These are phyloP conservation scores for Ambrosia trifida DNA, from an alignment of 129 eudicot genomes.

Conservation along the genomic window DNA sequence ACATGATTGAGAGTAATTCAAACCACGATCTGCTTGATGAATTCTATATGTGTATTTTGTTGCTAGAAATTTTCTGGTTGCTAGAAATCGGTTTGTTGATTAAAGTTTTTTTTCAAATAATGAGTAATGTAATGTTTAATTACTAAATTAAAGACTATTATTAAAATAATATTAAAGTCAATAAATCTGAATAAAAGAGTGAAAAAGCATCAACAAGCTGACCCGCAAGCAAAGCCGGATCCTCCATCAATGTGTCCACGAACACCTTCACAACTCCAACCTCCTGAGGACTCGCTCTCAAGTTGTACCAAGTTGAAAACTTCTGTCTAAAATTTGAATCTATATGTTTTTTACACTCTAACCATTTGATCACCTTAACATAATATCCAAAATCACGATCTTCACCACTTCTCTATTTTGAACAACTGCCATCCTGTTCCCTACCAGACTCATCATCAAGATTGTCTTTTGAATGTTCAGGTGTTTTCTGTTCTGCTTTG, in stretches of 20 bases:
- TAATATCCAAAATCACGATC: slow-evolving; percentile 72
- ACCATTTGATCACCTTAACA: slow-evolving; percentile 77
- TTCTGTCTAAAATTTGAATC: slow-evolving; percentile 69
- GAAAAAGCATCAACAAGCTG: slow-evolving; percentile 79
- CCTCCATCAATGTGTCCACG: slow-evolving; percentile 71
- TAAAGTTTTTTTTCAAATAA: too few species aligned
- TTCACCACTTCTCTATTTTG: slow-evolving; percentile 53
- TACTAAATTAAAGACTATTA: too few species aligned
- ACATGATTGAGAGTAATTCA: too few species aligned
- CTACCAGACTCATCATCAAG: slow-evolving; percentile 41
- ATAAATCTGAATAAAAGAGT: too few species aligned
- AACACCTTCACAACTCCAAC: slow-evolving; percentile 71
- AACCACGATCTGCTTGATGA: too few species aligned
- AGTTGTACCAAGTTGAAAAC: slow-evolving; percentile 83
- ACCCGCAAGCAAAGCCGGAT: slow-evolving; percentile 77
- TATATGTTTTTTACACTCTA: slow-evolving; percentile 76
- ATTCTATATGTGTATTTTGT: too few species aligned
- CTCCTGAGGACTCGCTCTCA: slow-evolving; percentile 76
- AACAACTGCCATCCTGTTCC: slow-evolving; percentile 55
- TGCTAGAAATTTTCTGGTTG: too few species aligned
- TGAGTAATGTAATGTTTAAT: too few species aligned
- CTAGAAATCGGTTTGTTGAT: too few species aligned
- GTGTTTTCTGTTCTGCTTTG: slow-evolving; percentile 37
- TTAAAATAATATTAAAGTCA: too few species aligned
- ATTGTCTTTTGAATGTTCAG: slow-evolving; percentile 36